Conservation (phyloP, 495 filamentous ascomycete genomes). For the Aspergillus diversus region DNA sequence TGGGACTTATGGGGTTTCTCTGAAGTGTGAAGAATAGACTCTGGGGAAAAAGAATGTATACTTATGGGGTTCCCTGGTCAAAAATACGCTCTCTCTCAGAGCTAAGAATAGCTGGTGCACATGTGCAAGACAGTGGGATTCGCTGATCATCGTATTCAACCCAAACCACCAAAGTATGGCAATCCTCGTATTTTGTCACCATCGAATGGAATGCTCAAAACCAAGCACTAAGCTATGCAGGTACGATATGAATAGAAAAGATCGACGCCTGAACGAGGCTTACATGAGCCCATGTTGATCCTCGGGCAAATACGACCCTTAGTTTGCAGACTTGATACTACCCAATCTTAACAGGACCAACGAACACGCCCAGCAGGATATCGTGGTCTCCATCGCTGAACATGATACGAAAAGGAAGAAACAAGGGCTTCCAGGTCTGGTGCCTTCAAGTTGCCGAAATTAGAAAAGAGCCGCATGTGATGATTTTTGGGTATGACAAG, state of each 20-base stretch:
- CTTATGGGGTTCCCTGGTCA: too few species aligned
- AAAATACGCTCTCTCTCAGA: background rate
- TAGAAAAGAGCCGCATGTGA: background rate
- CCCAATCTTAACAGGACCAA: background rate
- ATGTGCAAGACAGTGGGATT: background rate
- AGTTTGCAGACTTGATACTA: background rate
- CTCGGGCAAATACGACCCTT: background rate
- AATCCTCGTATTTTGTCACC: background rate
- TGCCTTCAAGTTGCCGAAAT: background rate
- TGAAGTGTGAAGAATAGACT: too few species aligned
- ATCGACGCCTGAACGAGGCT: background rate
- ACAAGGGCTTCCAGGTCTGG: background rate
- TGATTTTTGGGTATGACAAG: background rate
- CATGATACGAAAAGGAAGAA: background rate
- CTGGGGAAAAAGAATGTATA: too few species aligned
- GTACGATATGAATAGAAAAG: background rate
- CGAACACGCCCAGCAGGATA: background rate
- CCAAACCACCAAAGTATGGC: background rate
- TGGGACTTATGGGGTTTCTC: too few species aligned
- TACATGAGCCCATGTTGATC: background rate
- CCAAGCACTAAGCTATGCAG: background rate
- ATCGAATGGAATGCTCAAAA: background rate
- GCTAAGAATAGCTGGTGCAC: background rate
- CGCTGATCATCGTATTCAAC: background rate
- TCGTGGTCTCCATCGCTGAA: background rate